Conservation (phyloP, 176 grass and related monocot species). For the Thalia dealbata region DNA sequence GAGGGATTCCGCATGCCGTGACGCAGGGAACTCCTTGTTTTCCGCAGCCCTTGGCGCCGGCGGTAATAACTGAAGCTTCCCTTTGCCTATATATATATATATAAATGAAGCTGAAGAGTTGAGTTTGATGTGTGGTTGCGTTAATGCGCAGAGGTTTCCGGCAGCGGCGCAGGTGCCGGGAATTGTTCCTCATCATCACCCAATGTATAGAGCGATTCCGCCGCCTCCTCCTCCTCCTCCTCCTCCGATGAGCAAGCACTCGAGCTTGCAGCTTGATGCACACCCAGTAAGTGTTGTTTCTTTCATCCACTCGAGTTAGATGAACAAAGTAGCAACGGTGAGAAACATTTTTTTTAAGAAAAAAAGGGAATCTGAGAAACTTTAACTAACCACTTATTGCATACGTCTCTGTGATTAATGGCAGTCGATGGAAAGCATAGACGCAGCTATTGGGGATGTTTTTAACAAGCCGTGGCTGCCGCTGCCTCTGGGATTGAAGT, state of each 20-base stretch:
- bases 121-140: background rate
- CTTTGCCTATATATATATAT: background rate
- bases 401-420: background rate
- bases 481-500: constrained; percentile 82
- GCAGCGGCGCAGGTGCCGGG: constrained; percentile 29
- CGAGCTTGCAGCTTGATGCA: constrained; percentile 44
- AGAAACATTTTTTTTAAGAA: too few relatives aligned
- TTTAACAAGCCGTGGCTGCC: constrained; percentile 91
- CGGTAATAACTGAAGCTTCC: constrained; percentile 17
- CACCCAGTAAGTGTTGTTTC: constrained; percentile 43
- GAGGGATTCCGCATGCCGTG: constrained; percentile 38
- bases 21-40: constrained; percentile 49
- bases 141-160: constrained; percentile 49
- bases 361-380: too few relatives aligned
- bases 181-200: constrained; percentile 41
- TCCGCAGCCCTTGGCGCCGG: constrained; percentile 43
- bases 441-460: constrained; percentile 94
- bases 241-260: constrained; percentile 22
- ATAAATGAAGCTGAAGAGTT: background rate
- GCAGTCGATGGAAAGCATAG: constrained; percentile 87
- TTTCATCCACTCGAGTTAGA: too few relatives aligned
- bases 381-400: too few relatives aligned
- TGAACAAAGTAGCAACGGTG: too few relatives aligned
- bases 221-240: constrained; percentile 20
- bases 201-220: constrained; percentile 50